Evolutionary conservation across 495 filamentous ascomycete species (phyloP), one percentile per base, ranked within the genome.

Genomic region (Lineolata rhizophorae): DNA sequence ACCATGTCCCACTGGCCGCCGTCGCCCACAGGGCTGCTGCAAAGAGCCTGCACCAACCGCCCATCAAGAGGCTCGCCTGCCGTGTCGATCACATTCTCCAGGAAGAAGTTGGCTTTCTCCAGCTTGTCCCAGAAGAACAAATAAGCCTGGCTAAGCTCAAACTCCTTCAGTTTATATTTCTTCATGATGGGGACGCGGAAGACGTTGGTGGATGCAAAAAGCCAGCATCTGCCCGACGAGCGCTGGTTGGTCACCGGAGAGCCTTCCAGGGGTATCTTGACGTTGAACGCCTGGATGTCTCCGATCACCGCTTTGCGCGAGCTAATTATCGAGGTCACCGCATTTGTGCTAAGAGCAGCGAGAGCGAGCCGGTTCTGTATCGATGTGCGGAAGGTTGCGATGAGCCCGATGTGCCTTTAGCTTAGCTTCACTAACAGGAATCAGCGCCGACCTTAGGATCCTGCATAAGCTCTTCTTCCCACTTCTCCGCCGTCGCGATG

Each of bases 81-180:
- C 0, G 80, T 87, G 34, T 75, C 66, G 24, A 90, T 62, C 35
- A 87, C 67, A 42, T 73, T 70, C 50, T 85, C 78, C 15, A 87
- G 60, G 57, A 87, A 87, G 48, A 62, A 92, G 45, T 90, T 90
- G 5, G 75, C 68, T 49, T 92, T 92, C 53, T 92, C 82, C 14
- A 90, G 64, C 53, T 92, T 92, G 49, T 92, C 81, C 71, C 76
- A 90, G 64, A 79, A 92, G 57, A 83, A 87, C n/a, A 90, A 64
- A 43, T 87, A 92, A 2, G 72, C 66, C 44, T 92, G 82, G 20
- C 70, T 77, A 1, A 92, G 63, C 56, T 92, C 74, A 46, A 78
- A 84, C n/a, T 64, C 54, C n/a, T 64, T 55, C 5, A 90, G 64
- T 29, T 67, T 65, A 47, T 85, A 76, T 40, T 70, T 68, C 47